phyloP scores from a whole-genome alignment of 345 rosid species.

The Microthlaspi erraticum region DNA sequence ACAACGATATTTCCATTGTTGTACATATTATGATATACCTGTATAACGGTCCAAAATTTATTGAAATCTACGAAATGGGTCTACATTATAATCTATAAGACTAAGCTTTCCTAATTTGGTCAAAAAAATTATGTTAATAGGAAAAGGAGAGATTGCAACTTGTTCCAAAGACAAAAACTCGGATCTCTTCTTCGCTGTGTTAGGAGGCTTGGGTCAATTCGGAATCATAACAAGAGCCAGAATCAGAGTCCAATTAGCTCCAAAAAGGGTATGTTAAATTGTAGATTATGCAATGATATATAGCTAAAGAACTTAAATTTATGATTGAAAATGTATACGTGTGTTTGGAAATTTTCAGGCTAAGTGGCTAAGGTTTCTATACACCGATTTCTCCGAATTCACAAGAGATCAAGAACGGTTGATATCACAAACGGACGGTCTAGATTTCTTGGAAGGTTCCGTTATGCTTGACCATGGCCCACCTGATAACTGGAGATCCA shows the following conservation, averaged over 20 bases:
- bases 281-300: neutral
- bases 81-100: neutral
- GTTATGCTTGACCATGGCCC: conserved; percentile 58
- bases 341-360: conserved; percentile 43
- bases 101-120: conserved; percentile 23
- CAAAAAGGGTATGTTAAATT: conserved; percentile 53
- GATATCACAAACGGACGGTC: conserved; percentile 57
- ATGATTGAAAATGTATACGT: neutral
- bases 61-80: neutral
- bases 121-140: conserved; percentile 42
- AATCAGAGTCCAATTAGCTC: conserved; percentile 60
- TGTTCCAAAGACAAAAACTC: conserved; percentile 61
- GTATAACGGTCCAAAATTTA: neutral
- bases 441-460: conserved; percentile 74
- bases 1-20: conserved; percentile 2
- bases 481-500: conserved; percentile 58
- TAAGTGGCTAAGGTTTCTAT: conserved; percentile 79
- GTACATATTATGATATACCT: neutral
- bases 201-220: conserved; percentile 91
- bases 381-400: conserved; percentile 63
- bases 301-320: neutral
- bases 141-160: conserved; percentile 68
- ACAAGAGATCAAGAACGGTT: conserved; percentile 68
- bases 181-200: conserved; percentile 66
- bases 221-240: conserved; percentile 81